These are phyloP conservation scores for Geoglossum cookeanum DNA, from an alignment of 2,329 filamentous ascomycete species.

Conservation along the genomic window DNA sequence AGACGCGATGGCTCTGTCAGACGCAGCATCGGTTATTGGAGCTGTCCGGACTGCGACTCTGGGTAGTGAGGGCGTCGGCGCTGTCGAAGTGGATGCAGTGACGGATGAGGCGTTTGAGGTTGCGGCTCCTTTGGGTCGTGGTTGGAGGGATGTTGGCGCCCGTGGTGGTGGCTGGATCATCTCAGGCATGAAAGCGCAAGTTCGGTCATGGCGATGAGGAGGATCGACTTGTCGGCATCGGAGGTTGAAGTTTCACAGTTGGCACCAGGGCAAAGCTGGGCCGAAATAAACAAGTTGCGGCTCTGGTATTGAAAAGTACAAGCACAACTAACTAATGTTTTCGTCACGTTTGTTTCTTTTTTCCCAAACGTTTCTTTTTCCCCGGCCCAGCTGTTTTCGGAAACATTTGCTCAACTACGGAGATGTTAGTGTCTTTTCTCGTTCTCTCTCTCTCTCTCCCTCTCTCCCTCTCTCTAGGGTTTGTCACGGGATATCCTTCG, in stretches of 20 bases:
- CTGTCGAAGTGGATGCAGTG: neutral
- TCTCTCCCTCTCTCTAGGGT: too few relatives aligned
- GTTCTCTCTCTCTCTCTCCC: too few relatives aligned
- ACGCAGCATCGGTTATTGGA: slow-evolving; percentile 16
- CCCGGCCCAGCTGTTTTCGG: neutral
- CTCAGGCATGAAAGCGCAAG: neutral
- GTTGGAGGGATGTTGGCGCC: slow-evolving; percentile 2
- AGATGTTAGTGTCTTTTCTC: too few relatives aligned
- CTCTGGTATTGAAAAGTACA: neutral
- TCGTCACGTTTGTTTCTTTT: too few relatives aligned
- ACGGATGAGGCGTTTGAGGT: neutral
- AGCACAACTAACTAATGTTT: too few relatives aligned
- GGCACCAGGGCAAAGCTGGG: neutral
- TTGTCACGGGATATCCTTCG: too few relatives aligned
- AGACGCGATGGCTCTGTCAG: slow-evolving; percentile 59
- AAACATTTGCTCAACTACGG: too few relatives aligned
- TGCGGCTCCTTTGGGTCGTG: slow-evolving; percentile 2
- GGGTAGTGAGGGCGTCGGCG: neutral
- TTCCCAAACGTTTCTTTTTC: neutral
- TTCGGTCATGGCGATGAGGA: neutral
- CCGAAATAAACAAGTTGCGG: neutral
- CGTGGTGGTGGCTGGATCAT: neutral
- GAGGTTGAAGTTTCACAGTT: neutral
- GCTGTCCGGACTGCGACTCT: neutral
- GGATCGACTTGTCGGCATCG: neutral